Conservation (phyloP, 495 filamentous ascomycete genomes). For the Lineolata rhizophorae region DNA sequence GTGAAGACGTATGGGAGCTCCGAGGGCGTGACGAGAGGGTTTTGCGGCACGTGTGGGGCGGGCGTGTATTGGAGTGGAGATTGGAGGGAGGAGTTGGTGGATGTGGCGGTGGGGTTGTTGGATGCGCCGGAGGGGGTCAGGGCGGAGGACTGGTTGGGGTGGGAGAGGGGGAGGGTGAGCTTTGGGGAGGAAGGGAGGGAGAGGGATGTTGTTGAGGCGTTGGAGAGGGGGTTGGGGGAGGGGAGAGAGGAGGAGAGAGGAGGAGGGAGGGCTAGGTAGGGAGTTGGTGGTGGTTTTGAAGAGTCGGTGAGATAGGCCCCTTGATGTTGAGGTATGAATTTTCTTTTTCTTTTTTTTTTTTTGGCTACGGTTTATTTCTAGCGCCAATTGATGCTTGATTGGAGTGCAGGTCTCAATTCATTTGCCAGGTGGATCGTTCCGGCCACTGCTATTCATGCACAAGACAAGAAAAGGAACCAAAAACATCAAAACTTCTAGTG, state of each 20-base stretch:
- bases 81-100: slow-evolving; percentile 33
- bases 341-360: no score
- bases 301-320: no score
- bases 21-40: slow-evolving; percentile 32
- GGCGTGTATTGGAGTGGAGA: slow-evolving; percentile 43
- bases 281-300: no score
- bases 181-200: slow-evolving; percentile 36
- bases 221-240: slow-evolving; percentile 16
- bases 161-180: slow-evolving; percentile 34
- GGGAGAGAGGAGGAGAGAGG: slow-evolving; percentile 6
- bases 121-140: slow-evolving; percentile 27
- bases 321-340: no score
- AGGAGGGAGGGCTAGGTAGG: no score
- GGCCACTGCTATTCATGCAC: no score
- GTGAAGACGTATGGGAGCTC: slow-evolving; percentile 26
- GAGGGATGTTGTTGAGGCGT: slow-evolving; percentile 19
- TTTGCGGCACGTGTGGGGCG: slow-evolving; percentile 41
- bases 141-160: slow-evolving; percentile 37
- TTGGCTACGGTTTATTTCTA: no score
- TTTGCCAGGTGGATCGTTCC: no score
- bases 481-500: no score
- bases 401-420: no score
- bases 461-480: no score
- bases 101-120: slow-evolving; percentile 39
- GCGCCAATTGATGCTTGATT: no score